These are phyloP conservation scores for Trichoderma gamsii DNA, from an alignment of 495 filamentous ascomycete species.

Conservation along the genomic window DNA sequence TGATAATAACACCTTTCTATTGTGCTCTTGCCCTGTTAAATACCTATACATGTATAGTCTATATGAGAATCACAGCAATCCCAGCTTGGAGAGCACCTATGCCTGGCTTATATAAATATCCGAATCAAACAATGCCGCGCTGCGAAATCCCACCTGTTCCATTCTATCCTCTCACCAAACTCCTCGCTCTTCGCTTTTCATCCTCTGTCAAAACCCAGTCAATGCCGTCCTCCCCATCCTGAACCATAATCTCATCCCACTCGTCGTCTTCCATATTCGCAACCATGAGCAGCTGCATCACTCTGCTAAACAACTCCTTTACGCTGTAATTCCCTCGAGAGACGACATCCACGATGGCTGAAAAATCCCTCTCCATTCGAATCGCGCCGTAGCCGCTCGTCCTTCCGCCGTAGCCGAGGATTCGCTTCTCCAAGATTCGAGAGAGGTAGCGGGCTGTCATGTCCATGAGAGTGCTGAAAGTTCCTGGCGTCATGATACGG, in stretches of 20 bases:
- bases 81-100: no score
- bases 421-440: slow-evolving; percentile 75
- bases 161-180: slow-evolving; percentile 32
- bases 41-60: no score
- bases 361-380: slow-evolving; percentile 81
- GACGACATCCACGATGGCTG: slow-evolving; percentile 69
- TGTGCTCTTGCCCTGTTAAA: no score
- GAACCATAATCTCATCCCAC: slow-evolving; percentile 64
- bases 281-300: slow-evolving; percentile 78
- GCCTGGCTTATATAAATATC: neutral
- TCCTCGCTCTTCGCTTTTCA: slow-evolving; percentile 48
- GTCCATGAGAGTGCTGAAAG: slow-evolving; percentile 63
- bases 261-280: slow-evolving; percentile 98
- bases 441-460: slow-evolving; percentile 67
- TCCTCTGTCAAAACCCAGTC: slow-evolving; percentile 50
- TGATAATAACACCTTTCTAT: no score
- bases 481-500: slow-evolving; percentile 72
- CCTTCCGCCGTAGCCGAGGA: slow-evolving; percentile 76
- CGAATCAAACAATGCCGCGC: neutral
- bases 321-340: slow-evolving; percentile 73
- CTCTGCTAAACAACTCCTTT: slow-evolving; percentile 71
- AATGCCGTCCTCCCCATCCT: slow-evolving; percentile 39
- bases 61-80: neutral
- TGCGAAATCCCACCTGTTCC: neutral
- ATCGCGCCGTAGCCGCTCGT: slow-evolving; percentile 80